phyloP scores from a whole-genome alignment of 176 grass and related monocot species.

The Hyparrhenia diplandra region DNA sequence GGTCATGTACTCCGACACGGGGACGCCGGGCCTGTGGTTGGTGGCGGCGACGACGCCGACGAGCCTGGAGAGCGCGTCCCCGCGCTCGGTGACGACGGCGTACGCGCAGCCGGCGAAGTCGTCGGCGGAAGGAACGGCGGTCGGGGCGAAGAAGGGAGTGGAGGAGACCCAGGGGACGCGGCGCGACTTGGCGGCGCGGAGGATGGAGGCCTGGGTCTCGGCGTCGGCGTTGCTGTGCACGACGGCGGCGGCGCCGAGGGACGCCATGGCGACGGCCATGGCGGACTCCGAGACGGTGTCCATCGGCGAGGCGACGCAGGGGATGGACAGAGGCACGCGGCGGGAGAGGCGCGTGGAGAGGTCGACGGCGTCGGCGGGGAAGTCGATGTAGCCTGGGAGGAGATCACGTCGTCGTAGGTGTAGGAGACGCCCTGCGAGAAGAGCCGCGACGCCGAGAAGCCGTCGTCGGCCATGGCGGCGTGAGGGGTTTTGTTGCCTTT shows the following conservation, averaged over 20 bases:
- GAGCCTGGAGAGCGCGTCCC: conserved; percentile 49
- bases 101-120: conserved; percentile 52
- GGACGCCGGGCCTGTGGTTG: conserved; percentile 19
- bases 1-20: conserved; percentile 67
- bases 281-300: conserved; percentile 84
- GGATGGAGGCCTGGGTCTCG: conserved; percentile 56
- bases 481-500: too few species aligned
- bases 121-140: background rate
- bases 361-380: conserved; percentile 77
- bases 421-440: conserved; percentile 79
- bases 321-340: conserved; percentile 58
- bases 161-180: conserved; percentile 62
- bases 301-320: conserved; percentile 96
- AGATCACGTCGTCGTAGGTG: conserved; percentile 86
- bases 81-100: conserved; percentile 71
- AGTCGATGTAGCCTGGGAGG: conserved; percentile 67
- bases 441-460: conserved; percentile 48
- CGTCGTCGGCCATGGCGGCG: conserved; percentile 30
- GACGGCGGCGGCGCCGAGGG: conserved; percentile 68
- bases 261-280: conserved; percentile 85
- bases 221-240: conserved; percentile 55
- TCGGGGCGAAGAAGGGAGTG: conserved; percentile 44
- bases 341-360: conserved; percentile 83
- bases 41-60: conserved; percentile 48
- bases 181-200: conserved; percentile 74